phyloP scores from a whole-genome alignment of 257 asterid species.

The Salvia splendens region DNA sequence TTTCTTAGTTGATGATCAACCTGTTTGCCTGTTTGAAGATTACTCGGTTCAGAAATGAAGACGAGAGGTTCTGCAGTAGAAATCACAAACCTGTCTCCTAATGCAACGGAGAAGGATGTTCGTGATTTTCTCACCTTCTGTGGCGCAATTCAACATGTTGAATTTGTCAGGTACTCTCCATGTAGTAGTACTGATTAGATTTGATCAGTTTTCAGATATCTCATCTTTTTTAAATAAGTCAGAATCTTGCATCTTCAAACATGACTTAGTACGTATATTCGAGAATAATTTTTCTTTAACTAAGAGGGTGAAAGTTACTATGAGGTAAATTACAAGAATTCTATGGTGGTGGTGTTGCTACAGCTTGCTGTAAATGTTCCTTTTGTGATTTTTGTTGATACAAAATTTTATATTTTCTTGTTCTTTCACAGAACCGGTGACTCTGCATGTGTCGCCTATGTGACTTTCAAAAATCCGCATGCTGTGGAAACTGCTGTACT shows the following conservation, averaged over 20 bases:
- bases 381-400: neutral
- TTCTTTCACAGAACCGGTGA: conserved; percentile 63
- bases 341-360: neutral
- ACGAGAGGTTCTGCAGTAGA: conserved; percentile 64
- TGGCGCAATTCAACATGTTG: conserved; percentile 70
- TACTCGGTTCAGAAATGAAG: conserved; percentile 44
- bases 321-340: neutral
- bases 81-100: conserved; percentile 63
- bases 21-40: conserved; percentile 14
- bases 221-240: neutral
- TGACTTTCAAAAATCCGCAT: conserved; percentile 74
- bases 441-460: conserved; percentile 66
- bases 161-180: conserved; percentile 58
- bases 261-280: neutral
- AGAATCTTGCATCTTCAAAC: neutral
- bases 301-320: neutral
- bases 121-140: conserved; percentile 71
- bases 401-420: neutral
- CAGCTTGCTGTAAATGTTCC: neutral
- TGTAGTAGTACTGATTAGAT: neutral
- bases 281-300: neutral
- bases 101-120: conserved; percentile 75
- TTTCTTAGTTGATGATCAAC: neutral
- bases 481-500: conserved; percentile 84
- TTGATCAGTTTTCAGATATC: neutral